Evolutionary conservation across 257 asterid species (phyloP), one percentile per base, ranked within the genome.

Genomic region (Orobanche coerulescens): DNA sequence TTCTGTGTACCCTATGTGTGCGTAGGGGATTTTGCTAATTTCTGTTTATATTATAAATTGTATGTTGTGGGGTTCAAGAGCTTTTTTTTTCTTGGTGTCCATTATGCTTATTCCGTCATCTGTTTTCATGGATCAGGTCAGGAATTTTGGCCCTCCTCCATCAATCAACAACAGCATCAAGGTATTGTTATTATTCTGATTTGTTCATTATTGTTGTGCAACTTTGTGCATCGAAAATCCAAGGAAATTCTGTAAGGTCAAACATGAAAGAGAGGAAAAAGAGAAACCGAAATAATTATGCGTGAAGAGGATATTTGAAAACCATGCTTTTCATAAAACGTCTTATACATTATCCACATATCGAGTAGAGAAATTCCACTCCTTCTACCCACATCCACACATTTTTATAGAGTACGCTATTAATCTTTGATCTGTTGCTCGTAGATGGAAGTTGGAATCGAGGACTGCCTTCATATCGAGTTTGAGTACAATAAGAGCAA

Each of bases 361-460:
- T 43, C 6, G 50, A 43, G 12, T 15, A 5, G 49, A 43, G 6
- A 40, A 14, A 13, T 30, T 30, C 36, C 6, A 5, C 6, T 43
- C 12, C 23, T 0, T 16, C 50, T 14, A 9, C 36, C 36, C 26
- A 11, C 25, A 11, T 1, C 0, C 30, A 2, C 48, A 22, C 48
- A 2, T 14, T 18, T 58, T 56, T 20, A 28, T 39, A 50, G 26
- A 55, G 30, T 46, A 10, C 44, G 52, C 20, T 3, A 10, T 3
- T 64, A 64, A 52, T 28, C 1, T 67, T 58, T 43, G 22, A 26
- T 61, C 56, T 72, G 70, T 37, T 57, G 50, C 62, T 61, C 77
- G 80, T 75, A 93, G 98, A 93, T 93, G 98, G 98, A 93, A 73
- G 98, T 93, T 50, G 98, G 98, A 46, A 93, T 93, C 42, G 98